Base-by-base conservation (phyloP, 768 basidiomycete species). In the Suillus clintonianus region DNA sequence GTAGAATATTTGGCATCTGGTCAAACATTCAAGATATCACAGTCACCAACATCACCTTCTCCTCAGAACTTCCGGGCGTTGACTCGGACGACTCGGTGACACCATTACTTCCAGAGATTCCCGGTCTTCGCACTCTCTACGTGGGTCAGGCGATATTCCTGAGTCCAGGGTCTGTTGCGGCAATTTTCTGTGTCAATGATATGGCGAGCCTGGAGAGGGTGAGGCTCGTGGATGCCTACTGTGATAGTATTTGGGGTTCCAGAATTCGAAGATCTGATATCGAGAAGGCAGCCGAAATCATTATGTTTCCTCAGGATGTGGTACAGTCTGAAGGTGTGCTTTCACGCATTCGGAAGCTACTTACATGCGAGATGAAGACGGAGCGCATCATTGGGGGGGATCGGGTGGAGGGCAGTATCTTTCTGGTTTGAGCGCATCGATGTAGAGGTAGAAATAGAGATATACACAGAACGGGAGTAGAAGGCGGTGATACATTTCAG, bases 231-330 rank as follows among this genome's bases (percentile, higher is more conserved):
- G 86, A 88, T 63, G 80, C 79, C 24, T 87, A 87, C 67, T 71
- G 73, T 13, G 82, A 78, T 53, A 85, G 85, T 62, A 88, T 89
- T 32, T 87, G 87, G 87, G 86, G 85, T 47, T 75, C 76, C 2
- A 78, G 87, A 37, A 64, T 87, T 34, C 79, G 86, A 17, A 74
- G 81, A 43, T 77, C 78, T 14, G 83, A 86, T 66, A 67, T 87
- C 14, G 83, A 85, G 72, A 68, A 65, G 17, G 81, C 78, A 7
- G 64, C 65, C 22, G 50, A 60, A 56, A 61, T 48, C 10, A 27
- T 64, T 19, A 55, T 56, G 27, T 45, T 56, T n/a, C 24, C 39
- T 19, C 61, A 63, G 54, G n/a, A n/a, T 51, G 22, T 56, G 56
- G 63, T 64, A n/a, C 63, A 61, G 19, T 64, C 50, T 60, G 65